Conservation (phyloP, 192 early-diverging fungal species). For the Lobosporangium transversale region DNA sequence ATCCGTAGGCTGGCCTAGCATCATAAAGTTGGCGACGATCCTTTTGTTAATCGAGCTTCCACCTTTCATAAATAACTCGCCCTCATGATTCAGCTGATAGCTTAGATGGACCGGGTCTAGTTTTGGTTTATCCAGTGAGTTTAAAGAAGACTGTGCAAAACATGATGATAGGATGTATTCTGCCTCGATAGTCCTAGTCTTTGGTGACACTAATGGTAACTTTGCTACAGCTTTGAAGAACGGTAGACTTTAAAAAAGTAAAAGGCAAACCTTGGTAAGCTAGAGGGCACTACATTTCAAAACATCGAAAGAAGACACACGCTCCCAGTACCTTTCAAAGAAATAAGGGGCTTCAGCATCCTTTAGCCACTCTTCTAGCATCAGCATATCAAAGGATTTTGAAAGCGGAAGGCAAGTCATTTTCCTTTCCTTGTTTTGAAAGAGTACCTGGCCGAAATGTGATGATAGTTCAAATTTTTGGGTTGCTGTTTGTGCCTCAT, state of each 20-base stretch:
- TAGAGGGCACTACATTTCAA: no score
- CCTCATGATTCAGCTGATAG: slow-evolving; percentile 27
- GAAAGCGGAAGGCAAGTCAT: slow-evolving; percentile 14
- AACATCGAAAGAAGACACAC: not conserved
- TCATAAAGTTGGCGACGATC: slow-evolving; percentile 24
- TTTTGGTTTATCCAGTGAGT: not conserved
- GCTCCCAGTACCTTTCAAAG: slow-evolving; percentile 15
- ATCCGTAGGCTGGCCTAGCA: slow-evolving; percentile 47
- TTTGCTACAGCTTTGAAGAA: slow-evolving; percentile 34
- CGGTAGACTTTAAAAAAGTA: slow-evolving; percentile 12
- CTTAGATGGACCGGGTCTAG: slow-evolving; percentile 7
- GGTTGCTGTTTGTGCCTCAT: not conserved
- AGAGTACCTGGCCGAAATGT: slow-evolving; percentile 35
- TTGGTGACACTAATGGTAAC: slow-evolving; percentile 15
- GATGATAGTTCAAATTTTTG: slow-evolving; percentile 24
- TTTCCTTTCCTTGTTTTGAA: slow-evolving; percentile 2
- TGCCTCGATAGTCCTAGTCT: slow-evolving; percentile 29
- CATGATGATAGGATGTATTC: slow-evolving; percentile 31
- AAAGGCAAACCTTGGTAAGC: not conserved
- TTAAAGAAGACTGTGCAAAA: not conserved
- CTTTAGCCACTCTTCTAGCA: slow-evolving; percentile 30
- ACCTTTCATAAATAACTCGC: slow-evolving; percentile 11
- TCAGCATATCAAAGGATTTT: slow-evolving; percentile 14
- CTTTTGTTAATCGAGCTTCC: slow-evolving; percentile 9
- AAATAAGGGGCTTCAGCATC: slow-evolving; percentile 22